A percentile compares a stretch with the other conserved stretches of the same genome.
Conservation (phyloP, 2,329 filamentous ascomycete species). For the Colletotrichum trifolii region DNA sequence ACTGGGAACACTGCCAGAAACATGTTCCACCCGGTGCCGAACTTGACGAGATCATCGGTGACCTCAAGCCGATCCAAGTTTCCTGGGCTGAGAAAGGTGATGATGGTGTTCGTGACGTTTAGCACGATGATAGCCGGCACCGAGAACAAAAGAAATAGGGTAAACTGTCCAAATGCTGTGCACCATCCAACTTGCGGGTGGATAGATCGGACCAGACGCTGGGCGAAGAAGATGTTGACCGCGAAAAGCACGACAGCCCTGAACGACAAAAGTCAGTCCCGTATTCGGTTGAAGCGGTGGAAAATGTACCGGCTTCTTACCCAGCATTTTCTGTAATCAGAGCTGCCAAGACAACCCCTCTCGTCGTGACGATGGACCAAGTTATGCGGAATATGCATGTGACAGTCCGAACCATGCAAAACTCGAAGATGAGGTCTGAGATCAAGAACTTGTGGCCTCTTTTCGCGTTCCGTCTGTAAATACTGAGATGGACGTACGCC, state of each 20-base stretch:
- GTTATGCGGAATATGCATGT: slow-evolving; percentile 50
- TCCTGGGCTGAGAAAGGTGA: slow-evolving; percentile 42
- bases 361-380: slow-evolving; percentile 44
- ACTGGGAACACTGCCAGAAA: slow-evolving; percentile 40
- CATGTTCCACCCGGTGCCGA: slow-evolving; percentile 40
- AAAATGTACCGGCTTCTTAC: slow-evolving; percentile 33
- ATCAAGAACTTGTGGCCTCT: slow-evolving; percentile 52
- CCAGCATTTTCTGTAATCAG: slow-evolving; percentile 50
- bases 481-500: slow-evolving; percentile 40
- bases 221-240: slow-evolving; percentile 52
- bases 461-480: slow-evolving; percentile 44
- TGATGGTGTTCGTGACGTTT: slow-evolving; percentile 43
- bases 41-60: slow-evolving; percentile 36
- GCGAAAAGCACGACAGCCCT: slow-evolving; percentile 49
- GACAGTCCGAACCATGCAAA: slow-evolving; percentile 48
- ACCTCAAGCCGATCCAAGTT: slow-evolving; percentile 33
- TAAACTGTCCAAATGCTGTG: slow-evolving; percentile 40
- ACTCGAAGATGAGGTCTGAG: slow-evolving; percentile 49
- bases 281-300: background rate
- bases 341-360: slow-evolving; percentile 47
- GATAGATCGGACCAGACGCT: slow-evolving; percentile 51
- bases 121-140: slow-evolving; percentile 44
- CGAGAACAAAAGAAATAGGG: slow-evolving; percentile 42
- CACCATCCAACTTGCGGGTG: slow-evolving; percentile 51
- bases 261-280: background rate